Percentiles rank a stretch among this genome's conserved stretches.
phyloP scores from a whole-genome alignment of 2,329 filamentous ascomycete species.

The Didymella pomorum region DNA sequence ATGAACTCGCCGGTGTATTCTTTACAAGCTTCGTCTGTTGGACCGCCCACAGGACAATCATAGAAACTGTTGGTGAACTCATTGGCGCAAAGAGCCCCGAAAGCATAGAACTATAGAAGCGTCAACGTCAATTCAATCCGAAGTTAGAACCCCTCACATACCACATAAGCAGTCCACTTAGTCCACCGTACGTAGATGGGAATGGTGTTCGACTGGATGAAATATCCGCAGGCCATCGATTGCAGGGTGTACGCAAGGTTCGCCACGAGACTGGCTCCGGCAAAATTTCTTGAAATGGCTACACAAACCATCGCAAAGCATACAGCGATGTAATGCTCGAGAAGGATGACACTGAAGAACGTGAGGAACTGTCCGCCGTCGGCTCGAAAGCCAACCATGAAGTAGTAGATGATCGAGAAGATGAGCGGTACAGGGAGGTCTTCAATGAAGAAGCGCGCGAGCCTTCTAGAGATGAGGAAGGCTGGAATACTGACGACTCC shows the following conservation, averaged over 20 bases:
- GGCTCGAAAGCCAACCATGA: conserved; percentile 76
- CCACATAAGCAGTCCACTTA: conserved; percentile 71
- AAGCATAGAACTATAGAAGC: conserved; percentile 67
- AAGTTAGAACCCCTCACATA: conserved; percentile 21
- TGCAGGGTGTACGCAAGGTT: conserved; percentile 78
- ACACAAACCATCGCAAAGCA: conserved; percentile 75
- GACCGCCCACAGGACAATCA: conserved; percentile 72
- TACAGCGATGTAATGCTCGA: conserved; percentile 77
- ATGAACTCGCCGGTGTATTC: conserved; percentile 75
- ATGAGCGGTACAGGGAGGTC: conserved; percentile 76
- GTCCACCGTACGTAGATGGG: conserved; percentile 81
- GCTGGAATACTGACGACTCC: conserved; percentile 74
- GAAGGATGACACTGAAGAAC: conserved; percentile 72
- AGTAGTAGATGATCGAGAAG: conserved; percentile 77
- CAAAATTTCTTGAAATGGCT: conserved; percentile 70
- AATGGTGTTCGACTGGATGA: conserved; percentile 76
- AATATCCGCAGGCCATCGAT: conserved; percentile 77
- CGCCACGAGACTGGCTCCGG: conserved; percentile 73
- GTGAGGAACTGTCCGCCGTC: conserved; percentile 72
- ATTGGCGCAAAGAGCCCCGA: conserved; percentile 74
- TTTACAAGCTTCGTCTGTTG: conserved; percentile 69
- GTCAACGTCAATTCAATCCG: neutral
- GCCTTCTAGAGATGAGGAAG: conserved; percentile 73
- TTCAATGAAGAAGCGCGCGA: conserved; percentile 74
- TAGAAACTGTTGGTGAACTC: conserved; percentile 78